Evolutionary conservation across 805 yeast genomes (phyloP), one percentile per base, ranked within the genome.

Genomic region (Metschnikowia vanudenii): DNA sequence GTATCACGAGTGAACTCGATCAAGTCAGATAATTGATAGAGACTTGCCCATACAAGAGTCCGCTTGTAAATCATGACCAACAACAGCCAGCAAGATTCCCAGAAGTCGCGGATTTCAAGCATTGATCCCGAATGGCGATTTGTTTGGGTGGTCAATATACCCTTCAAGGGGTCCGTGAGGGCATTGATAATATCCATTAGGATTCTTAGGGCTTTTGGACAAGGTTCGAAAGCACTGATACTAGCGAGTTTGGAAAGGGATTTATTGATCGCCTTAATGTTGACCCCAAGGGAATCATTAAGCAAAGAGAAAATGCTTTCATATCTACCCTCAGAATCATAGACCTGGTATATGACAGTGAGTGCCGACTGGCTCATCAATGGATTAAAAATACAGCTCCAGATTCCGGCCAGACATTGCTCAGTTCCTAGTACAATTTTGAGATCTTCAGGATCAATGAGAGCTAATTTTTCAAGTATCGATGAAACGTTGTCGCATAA

Each of bases 1-100:
- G 88, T 83, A 59, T 89, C 96, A 61, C 96, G 78, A 2, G 97
- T 87, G 55, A 89, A 91, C 46, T 90, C 96, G 36, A 84, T 77
- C 55, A 88, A 70, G 41, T 76, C 77, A 0, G 74, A 70, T 17
- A 78, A 70, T 24, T 78, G 78, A 55, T 81, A 84, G 31, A 68
- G 65, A 1, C 74, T 65, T 0, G 97, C 89, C 99, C 99, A 92
- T 3, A 63, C 62, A 12, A 86, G 67, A 1, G 95, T 88, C 45
- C 79, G 76, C 35, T 72, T 70, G 54, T 86, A 88, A 2, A 88
- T 78, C 73, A 82, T 75, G 37, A 79, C 78, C 47, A 92, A 65
- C 51, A 88, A 85, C 12, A 59, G 57, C 98, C 99, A 92, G 33
- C 82, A 74, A 6, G 66, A 53, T 11, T 67, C 68, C 98, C 98